Conservation (phyloP, 164 flowering plant genomes). For the Protea cynaroides region DNA sequence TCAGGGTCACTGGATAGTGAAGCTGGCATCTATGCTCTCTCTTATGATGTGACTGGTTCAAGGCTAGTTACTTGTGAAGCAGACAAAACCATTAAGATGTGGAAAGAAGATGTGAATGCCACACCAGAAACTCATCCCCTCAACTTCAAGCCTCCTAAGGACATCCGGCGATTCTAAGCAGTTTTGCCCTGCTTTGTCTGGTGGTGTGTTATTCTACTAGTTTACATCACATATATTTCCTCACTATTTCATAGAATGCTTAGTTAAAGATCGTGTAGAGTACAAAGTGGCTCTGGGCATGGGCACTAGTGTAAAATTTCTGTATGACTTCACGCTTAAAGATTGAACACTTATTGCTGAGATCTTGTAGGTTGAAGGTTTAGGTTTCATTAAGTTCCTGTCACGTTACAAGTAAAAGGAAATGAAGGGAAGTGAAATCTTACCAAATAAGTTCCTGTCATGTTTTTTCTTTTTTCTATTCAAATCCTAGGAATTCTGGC, state of each 20-base stretch:
- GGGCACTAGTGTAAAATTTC: too few species aligned
- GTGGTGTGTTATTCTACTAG: not conserved
- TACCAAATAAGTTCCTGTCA: too few species aligned
- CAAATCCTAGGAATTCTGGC: too few species aligned
- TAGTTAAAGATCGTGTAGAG: not conserved
- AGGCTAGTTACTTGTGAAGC: constrained; percentile 92
- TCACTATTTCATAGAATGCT: not conserved
- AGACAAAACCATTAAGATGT: constrained; percentile 97
- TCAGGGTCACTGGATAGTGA: constrained; percentile 98
- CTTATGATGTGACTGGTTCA: constrained; percentile 80
- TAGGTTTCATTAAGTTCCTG: too few species aligned
- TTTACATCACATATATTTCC: not conserved
- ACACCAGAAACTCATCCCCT: constrained; percentile 97
- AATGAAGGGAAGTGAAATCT: too few species aligned
- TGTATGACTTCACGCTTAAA: too few species aligned
- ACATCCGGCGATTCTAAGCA: constrained; percentile 62
- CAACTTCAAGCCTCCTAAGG: constrained; percentile 90
- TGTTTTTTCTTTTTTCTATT: too few species aligned
- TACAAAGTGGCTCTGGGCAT: too few species aligned
- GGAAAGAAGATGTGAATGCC: constrained; percentile 93
- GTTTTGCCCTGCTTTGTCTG: not conserved
- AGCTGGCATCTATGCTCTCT: constrained; percentile 85
- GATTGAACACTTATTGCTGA: too few species aligned
- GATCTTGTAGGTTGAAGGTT: too few species aligned
- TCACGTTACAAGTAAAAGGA: too few species aligned